Evolutionary conservation across 2,329 filamentous ascomycete genomes (phyloP).

Genomic region (Aspergillus flavus): DNA sequence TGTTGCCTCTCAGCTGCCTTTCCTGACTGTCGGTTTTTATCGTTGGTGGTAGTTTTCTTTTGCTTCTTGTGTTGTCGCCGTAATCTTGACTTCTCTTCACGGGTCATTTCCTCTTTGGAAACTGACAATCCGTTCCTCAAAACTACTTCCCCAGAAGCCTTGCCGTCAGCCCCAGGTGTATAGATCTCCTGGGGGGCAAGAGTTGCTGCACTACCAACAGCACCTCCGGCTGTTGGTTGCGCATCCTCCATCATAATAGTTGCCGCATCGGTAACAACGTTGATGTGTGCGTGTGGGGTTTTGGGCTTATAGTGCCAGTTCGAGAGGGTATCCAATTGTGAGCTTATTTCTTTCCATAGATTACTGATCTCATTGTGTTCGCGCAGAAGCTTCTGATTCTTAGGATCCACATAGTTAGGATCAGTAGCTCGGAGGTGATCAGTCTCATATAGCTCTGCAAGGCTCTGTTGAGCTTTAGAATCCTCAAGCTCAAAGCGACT

Average conservation of each 20-base stretch:
- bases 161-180: conserved; percentile 69
- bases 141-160: conserved; percentile 70
- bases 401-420: conserved; percentile 76
- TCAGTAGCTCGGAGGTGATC: conserved; percentile 80
- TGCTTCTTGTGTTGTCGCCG: conserved; percentile 84
- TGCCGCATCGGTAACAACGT: conserved; percentile 87
- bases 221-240: conserved; percentile 77
- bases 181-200: conserved; percentile 96
- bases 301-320: conserved; percentile 97
- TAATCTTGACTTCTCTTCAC: conserved; percentile 79
- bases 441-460: conserved; percentile 93
- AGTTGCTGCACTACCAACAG: conserved; percentile 61
- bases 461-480: conserved; percentile 79
- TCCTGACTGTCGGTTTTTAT: conserved; percentile 48
- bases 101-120: conserved; percentile 80
- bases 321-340: conserved; percentile 82
- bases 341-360: conserved; percentile 79
- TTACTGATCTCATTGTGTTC: conserved; percentile 81
- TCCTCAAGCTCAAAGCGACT: conserved; percentile 83
- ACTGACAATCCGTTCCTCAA: conserved; percentile 76
- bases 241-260: conserved; percentile 94
- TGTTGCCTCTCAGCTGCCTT: conserved; percentile 51
- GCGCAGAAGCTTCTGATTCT: conserved; percentile 78
- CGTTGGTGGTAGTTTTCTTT: conserved; percentile 61
- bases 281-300: conserved; percentile 76